phyloP scores from a whole-genome alignment of 2,329 filamentous ascomycete genomes.

The Ophiocordyceps camponoti-saundersi region DNA sequence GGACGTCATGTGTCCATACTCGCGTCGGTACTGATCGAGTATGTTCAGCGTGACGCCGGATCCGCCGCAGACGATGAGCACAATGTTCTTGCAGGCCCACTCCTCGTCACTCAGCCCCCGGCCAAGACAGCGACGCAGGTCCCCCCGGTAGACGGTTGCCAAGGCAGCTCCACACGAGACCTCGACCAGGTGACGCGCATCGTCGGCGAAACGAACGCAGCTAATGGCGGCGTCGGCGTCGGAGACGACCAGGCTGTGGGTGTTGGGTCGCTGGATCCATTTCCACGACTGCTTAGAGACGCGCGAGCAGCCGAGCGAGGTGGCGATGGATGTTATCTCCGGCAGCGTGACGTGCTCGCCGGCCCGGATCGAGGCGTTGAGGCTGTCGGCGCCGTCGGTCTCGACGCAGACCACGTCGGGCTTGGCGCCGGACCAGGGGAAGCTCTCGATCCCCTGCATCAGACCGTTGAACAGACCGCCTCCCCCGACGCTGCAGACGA shows the following conservation, averaged over 20 bases:
- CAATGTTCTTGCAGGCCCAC: constrained; percentile 52
- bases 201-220: constrained; percentile 61
- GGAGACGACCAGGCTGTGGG: constrained; percentile 18
- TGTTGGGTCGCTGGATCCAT: constrained; percentile 32
- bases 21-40: constrained; percentile 38
- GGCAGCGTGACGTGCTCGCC: constrained; percentile 44
- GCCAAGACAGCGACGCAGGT: constrained; percentile 44
- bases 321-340: constrained; percentile 60
- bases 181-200: constrained; percentile 69
- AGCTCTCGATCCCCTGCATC: constrained; percentile 46
- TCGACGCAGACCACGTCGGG: constrained; percentile 54
- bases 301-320: constrained; percentile 53
- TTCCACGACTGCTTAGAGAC: constrained; percentile 53
- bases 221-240: constrained; percentile 61
- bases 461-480: constrained; percentile 67
- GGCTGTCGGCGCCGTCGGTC: constrained; percentile 55
- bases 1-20: constrained; percentile 17
- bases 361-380: constrained; percentile 43
- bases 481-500: constrained; percentile 67
- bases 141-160: constrained; percentile 47
- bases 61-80: constrained; percentile 74
- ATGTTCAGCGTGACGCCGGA: constrained; percentile 47
- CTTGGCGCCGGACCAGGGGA: constrained; percentile 13
- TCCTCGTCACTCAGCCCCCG: constrained; percentile 34
- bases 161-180: constrained; percentile 70